These are phyloP conservation scores for Capronia epimyces DNA, from an alignment of 2,329 filamentous ascomycete genomes.

Conservation along the genomic window DNA sequence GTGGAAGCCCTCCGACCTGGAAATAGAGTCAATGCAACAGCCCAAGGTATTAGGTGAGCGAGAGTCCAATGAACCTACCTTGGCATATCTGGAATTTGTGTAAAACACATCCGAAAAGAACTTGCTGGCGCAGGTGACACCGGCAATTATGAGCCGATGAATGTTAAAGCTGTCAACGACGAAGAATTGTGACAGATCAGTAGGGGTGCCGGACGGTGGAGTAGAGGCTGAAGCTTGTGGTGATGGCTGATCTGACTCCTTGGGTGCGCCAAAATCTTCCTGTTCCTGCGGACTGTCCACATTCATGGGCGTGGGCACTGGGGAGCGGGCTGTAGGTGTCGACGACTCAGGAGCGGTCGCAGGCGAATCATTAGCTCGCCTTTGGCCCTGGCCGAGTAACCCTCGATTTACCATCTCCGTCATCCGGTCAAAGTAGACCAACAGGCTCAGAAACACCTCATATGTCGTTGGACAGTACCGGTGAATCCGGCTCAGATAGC, in stretches of 20 bases:
- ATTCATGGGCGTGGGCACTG: constrained; percentile 17
- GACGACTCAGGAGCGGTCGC: constrained; percentile 23
- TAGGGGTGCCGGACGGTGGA: constrained; percentile 3
- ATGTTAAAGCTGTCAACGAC: constrained; percentile 99
- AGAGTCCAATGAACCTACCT: constrained; percentile 56
- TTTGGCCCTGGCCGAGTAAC: constrained; percentile 58
- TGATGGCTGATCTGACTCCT: neutral
- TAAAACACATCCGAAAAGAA: constrained; percentile 99
- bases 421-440: constrained; percentile 99
- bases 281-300: constrained; percentile 24
- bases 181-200: constrained; percentile 60
- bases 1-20: constrained; percentile 86
- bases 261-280: constrained; percentile 15
- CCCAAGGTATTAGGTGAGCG: neutral
- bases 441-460: constrained; percentile 88
- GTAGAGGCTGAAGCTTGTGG: constrained; percentile 1
- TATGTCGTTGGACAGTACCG: constrained; percentile 99
- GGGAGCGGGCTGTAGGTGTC: constrained; percentile 20
- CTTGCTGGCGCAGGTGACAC: constrained; percentile 96
- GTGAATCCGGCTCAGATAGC: constrained; percentile 91
- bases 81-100: constrained; percentile 97
- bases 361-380: constrained; percentile 16
- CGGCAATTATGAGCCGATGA: constrained; percentile 90
- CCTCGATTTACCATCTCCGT: constrained; percentile 87
- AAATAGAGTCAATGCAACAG: neutral